Conservation (phyloP, 2,329 filamentous ascomycete genomes). For the Chalaropsis ovoidea region DNA sequence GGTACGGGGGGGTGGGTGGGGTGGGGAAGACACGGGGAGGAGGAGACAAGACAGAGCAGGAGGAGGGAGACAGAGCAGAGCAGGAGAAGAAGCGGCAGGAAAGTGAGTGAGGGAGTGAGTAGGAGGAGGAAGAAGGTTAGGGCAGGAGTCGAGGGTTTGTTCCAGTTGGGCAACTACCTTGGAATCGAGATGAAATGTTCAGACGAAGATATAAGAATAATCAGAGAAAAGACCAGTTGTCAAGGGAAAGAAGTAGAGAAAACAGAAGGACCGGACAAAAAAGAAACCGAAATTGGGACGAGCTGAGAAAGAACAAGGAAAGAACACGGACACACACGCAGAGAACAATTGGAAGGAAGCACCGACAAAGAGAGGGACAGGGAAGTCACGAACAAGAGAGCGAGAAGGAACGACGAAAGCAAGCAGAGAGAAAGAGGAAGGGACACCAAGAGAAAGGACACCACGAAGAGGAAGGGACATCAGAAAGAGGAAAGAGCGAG, state of each 20-base stretch:
- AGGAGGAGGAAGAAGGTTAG: neutral
- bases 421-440: neutral
- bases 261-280: neutral
- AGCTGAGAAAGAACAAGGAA: neutral
- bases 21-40: neutral
- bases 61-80: neutral
- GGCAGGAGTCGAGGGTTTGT: no score
- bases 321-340: neutral
- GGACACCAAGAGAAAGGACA: neutral
- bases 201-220: neutral
- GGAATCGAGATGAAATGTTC: neutral
- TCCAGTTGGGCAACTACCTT: neutral
- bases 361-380: neutral
- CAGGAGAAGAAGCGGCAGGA: neutral
- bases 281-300: neutral
- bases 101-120: neutral
- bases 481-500: neutral
- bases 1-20: neutral
- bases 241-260: slow-evolving; percentile 3
- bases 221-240: neutral
- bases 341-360: neutral
- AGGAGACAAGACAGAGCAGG: neutral
- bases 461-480: no score
- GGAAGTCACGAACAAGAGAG: neutral
- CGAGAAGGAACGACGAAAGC: neutral